These are phyloP conservation scores for Artemisia annua DNA, from an alignment of 129 eudicot species.

Conservation along the genomic window DNA sequence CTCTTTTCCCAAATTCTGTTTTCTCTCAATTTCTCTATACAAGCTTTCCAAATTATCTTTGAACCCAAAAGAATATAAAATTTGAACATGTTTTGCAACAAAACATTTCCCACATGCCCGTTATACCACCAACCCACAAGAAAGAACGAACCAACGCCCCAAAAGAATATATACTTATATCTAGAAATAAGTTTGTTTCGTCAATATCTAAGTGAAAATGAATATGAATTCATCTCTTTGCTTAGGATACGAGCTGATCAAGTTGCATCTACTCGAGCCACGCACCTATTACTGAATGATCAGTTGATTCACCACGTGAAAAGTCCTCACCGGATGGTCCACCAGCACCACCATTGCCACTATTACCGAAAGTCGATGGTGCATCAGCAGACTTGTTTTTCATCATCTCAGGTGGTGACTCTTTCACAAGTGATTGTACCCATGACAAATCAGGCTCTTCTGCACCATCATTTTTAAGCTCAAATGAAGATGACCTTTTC, in stretches of 20 bases:
- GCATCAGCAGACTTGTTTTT: slow-evolving; percentile 53
- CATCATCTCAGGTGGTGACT: slow-evolving; percentile 90
- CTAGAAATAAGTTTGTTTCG: slow-evolving; percentile 34
- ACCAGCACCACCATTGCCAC: slow-evolving; percentile 32
- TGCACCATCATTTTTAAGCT: slow-evolving; percentile 39
- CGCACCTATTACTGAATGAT: slow-evolving; percentile 82
- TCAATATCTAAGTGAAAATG: slow-evolving; percentile 35
- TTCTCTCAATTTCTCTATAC: not conserved
- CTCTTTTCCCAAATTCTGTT: too few relatives aligned
- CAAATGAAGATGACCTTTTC: slow-evolving; percentile 53
- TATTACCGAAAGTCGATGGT: slow-evolving; percentile 18
- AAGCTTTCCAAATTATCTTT: slow-evolving; percentile 21
- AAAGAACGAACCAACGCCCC: slow-evolving; percentile 42
- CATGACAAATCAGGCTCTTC: slow-evolving; percentile 94
- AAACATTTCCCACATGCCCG: slow-evolving; percentile 25
- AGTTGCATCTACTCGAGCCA: slow-evolving; percentile 98
- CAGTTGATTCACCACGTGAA: slow-evolving; percentile 58
- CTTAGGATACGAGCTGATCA: slow-evolving; percentile 82
- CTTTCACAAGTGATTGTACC: slow-evolving; percentile 94
- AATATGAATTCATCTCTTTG: slow-evolving; percentile 34
- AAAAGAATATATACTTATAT: slow-evolving; percentile 50
- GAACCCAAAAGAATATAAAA: slow-evolving; percentile 51
- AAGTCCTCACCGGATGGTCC: slow-evolving; percentile 72
- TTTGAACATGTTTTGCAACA: slow-evolving; percentile 20
- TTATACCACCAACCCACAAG: slow-evolving; percentile 33